phyloP scores from a whole-genome alignment of 2,329 filamentous ascomycete genomes.

The Massarina eburnea region DNA sequence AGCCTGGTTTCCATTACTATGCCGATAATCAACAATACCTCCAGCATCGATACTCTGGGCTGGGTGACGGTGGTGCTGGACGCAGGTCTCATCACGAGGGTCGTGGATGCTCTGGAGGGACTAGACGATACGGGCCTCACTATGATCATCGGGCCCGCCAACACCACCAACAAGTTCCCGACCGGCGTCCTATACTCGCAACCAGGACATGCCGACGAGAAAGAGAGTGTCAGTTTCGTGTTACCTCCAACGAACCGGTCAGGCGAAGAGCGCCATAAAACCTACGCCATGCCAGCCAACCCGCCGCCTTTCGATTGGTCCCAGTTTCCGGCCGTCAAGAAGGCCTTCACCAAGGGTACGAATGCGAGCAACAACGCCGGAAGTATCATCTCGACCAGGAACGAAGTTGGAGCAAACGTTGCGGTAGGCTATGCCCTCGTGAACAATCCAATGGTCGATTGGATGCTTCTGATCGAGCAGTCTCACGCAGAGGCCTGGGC shows the following conservation, averaged over 20 bases:
- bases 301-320: conserved; percentile 57
- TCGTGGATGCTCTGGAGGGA: conserved; percentile 67
- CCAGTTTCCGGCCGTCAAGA: conserved; percentile 63
- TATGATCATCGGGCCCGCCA: conserved; percentile 65
- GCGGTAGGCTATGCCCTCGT: conserved; percentile 80
- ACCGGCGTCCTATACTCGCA: conserved; percentile 33
- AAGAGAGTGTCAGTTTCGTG: conserved; percentile 34
- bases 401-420: conserved; percentile 70
- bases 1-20: conserved; percentile 80
- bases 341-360: conserved; percentile 57
- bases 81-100: conserved; percentile 63
- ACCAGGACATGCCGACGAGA: conserved; percentile 17
- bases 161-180: conserved; percentile 61
- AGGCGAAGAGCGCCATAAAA: conserved; percentile 24
- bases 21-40: conserved; percentile 71
- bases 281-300: conserved; percentile 27
- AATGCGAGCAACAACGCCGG: conserved; percentile 66
- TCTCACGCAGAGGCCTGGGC: conserved; percentile 71
- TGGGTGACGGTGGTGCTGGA: conserved; percentile 82
- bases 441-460: conserved; percentile 69
- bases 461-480: conserved; percentile 82
- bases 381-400: conserved; percentile 66
- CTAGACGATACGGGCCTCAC: conserved; percentile 70
- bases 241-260: conserved; percentile 34
- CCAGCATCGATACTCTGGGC: conserved; percentile 67